phyloP scores from a whole-genome alignment of 1,139 yeast species.

The Candida tunisiensis region DNA sequence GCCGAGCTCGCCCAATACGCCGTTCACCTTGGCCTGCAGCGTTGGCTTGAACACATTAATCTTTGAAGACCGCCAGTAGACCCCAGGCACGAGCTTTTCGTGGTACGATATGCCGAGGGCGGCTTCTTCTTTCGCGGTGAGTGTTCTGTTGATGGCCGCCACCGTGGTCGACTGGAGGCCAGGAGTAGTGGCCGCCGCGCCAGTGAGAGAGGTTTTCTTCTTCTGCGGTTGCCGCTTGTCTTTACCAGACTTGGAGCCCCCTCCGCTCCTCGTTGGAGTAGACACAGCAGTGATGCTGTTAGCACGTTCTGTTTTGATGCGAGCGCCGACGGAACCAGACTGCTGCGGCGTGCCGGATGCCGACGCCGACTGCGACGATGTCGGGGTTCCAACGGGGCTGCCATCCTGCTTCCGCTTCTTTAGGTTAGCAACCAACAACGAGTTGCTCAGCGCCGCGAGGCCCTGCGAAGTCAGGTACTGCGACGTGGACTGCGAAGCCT shows the following conservation, averaged over 20 bases:
- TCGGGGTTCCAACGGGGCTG: constrained; percentile 2
- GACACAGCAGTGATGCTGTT: constrained; percentile 19
- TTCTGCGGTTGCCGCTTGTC: no score
- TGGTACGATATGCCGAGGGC: constrained; percentile 77
- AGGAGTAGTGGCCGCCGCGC: no score
- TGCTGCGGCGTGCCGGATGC: constrained; percentile 4
- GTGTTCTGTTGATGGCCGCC: constrained; percentile 31
- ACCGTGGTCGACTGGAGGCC: no score
- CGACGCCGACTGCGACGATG: constrained; percentile 3
- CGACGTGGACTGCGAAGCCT: constrained; percentile 53
- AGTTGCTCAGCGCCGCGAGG: constrained; percentile 67
- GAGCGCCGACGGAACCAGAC: constrained; percentile 2
- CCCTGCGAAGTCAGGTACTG: constrained; percentile 85
- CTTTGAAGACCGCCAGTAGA: constrained; percentile 57
- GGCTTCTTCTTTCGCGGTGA: constrained; percentile 66
- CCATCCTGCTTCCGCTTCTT: constrained; percentile 23
- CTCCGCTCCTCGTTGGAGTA: no score
- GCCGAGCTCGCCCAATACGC: constrained; percentile 64
- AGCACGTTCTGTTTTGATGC: constrained; percentile 10
- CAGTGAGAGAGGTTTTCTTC: no score
- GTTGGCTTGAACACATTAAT: constrained; percentile 39
- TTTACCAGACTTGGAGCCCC: no score
- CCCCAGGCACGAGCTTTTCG: constrained; percentile 66
- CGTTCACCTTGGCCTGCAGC: constrained; percentile 57
- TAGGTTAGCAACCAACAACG: constrained; percentile 33